A percentile compares a stretch with the other conserved stretches of the same genome.
These are phyloP conservation scores for Purpureocillium lavendulum DNA, from an alignment of 2,329 filamentous ascomycete species.

Conservation along the genomic window DNA sequence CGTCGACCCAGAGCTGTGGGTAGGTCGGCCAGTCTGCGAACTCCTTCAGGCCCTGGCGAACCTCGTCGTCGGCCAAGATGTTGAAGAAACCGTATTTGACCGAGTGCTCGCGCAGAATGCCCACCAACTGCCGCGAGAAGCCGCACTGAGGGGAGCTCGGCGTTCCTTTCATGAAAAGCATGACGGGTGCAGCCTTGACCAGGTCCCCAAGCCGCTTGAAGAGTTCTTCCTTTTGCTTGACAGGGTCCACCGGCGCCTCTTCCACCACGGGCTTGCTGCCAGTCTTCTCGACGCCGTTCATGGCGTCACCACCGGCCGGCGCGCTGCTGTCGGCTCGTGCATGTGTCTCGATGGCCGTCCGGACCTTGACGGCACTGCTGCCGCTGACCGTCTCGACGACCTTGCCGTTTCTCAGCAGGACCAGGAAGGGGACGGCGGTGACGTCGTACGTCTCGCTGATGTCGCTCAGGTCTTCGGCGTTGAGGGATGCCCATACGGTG, in stretches of 20 bases:
- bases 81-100: conserved; percentile 99
- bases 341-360: conserved; percentile 77
- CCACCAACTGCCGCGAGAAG: conserved; percentile 86
- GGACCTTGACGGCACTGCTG: conserved; percentile 79
- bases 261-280: conserved; percentile 33
- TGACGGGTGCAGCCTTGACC: conserved; percentile 91
- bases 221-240: conserved; percentile 72
- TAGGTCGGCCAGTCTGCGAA: conserved; percentile 99
- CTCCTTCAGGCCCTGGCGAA: conserved; percentile 91
- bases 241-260: conserved; percentile 34
- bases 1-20: conserved; percentile 86
- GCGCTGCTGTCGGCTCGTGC: conserved; percentile 39
- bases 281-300: conserved; percentile 27
- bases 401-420: conserved; percentile 67
- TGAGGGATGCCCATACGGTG: conserved; percentile 80
- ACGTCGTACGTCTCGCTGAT: conserved; percentile 91
- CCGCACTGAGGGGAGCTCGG: conserved; percentile 82
- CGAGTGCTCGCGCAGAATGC: conserved; percentile 75
- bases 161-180: conserved; percentile 99
- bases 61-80: conserved; percentile 94
- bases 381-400: conserved; percentile 82
- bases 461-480: conserved; percentile 90
- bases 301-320: conserved; percentile 23
- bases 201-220: conserved; percentile 73
- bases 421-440: conserved; percentile 85